These are phyloP conservation scores for Leccinum uliginosum DNA, from an alignment of 768 basidiomycete species.

Conservation along the genomic window DNA sequence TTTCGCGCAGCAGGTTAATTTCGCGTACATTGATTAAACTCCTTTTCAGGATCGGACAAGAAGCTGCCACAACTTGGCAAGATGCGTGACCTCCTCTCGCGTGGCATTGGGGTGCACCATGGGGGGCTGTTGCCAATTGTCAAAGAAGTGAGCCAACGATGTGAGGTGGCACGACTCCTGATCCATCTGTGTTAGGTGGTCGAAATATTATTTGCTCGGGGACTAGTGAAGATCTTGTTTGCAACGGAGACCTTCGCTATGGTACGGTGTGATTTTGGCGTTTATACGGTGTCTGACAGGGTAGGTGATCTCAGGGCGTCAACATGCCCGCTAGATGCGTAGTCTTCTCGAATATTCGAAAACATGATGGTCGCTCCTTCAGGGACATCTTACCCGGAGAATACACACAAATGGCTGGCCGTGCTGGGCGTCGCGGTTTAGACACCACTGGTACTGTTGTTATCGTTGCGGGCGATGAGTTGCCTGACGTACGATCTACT, in stretches of 20 bases:
- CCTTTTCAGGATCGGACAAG: slow-evolving; percentile 72
- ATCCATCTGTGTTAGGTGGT: slow-evolving; percentile 59
- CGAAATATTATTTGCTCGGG: slow-evolving; percentile 92
- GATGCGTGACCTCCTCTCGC: slow-evolving; percentile 83
- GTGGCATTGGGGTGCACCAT: slow-evolving; percentile 97
- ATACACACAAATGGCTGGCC: slow-evolving; percentile 99
- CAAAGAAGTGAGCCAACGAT: slow-evolving; percentile 69
- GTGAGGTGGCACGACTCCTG: not conserved
- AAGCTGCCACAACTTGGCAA: slow-evolving; percentile 88
- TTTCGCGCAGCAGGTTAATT: not conserved
- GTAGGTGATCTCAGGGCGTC: slow-evolving; percentile 63
- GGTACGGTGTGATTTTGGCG: slow-evolving; percentile 43
- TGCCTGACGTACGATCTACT: slow-evolving; percentile 69
- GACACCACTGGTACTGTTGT: slow-evolving; percentile 96
- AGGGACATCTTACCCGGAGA: slow-evolving; percentile 87
- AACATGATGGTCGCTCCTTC: slow-evolving; percentile 93
- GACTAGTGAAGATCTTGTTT: slow-evolving; percentile 93
- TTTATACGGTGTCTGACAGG: slow-evolving; percentile 9
- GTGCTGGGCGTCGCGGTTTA: slow-evolving; percentile 92
- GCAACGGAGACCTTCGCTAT: slow-evolving; percentile 99
- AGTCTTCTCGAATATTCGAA: slow-evolving; percentile 91
- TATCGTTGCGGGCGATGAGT: slow-evolving; percentile 74
- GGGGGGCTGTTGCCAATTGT: slow-evolving; percentile 95
- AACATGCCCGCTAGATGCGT: slow-evolving; percentile 99
- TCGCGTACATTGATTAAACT: slow-evolving; percentile 1